Evolutionary conservation across 345 rosid genomes (phyloP), one percentile per base, ranked within the genome.

Genomic region (Eucalyptus caleyi): DNA sequence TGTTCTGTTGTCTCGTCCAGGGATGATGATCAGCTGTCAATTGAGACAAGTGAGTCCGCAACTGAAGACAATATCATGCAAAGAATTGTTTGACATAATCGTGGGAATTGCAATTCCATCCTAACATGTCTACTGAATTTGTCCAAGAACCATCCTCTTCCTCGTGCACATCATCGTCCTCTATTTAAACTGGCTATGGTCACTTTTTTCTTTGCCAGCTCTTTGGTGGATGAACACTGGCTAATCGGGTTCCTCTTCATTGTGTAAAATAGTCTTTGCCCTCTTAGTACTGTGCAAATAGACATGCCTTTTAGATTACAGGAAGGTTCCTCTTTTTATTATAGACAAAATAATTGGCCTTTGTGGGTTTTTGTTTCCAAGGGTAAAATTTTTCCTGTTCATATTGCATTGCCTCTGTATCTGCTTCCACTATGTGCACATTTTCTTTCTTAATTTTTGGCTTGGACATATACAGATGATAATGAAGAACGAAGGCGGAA

Each of bases 401-500:
- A 37, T 37, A 72, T 42, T 37, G 82, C 82, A 37, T 37, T 72
- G 82, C 59, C 86, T 86, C 23, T 27, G 69, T 34, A 51, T 18
- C 56, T 51, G 56, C 56, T 51, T 51, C 23, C 49, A 87, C 85
- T 51, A 23, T 87, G 23, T 89, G 26, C 89, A 37, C 5, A 19
- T 72, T 7, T 72, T 72, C 82, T 37, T 37, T n/a, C 87, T 87
- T 32, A 53, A 72, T 18, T 14, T 67, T 86, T 86, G 37, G 83
- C 92, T 89, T 93, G 96, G 99, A 87, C 91, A 69, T 88, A 82
- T 88, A 37, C 45, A 37, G 45, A 37, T 93, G 34, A 93, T 86
- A 49, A 96, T 94, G 91, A 92, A 92, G 87, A 95, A 91, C 89
- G 45, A 19, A 93, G 99, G 92, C 91, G 99, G 89, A 95, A 86